Percentiles rank a stretch among this genome's conserved stretches.
Evolutionary conservation across 2,329 filamentous ascomycete genomes (phyloP).

Genomic region (Cercospora sojina): DNA sequence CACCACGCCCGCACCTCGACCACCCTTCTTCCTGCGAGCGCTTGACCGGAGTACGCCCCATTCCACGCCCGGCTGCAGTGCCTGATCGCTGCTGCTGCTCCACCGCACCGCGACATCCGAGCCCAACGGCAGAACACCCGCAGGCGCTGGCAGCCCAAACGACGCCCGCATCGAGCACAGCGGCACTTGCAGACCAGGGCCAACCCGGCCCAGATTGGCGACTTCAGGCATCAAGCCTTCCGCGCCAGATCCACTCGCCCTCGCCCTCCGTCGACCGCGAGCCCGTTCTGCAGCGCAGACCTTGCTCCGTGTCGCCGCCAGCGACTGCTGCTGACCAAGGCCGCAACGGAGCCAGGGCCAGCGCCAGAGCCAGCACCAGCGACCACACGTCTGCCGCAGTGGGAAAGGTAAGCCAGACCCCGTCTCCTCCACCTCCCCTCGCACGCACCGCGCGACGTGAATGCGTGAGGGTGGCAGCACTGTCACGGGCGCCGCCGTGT

Average conservation of each 20-base stretch:
- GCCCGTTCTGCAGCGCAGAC: constrained; percentile 10
- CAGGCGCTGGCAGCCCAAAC: constrained; percentile 1
- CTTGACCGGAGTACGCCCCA: not conserved
- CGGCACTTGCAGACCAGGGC: constrained; percentile 4
- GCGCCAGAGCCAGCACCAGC: not conserved
- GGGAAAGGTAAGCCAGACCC: constrained; percentile 5
- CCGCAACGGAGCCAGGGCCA: constrained; percentile 1
- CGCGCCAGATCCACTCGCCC: constrained; percentile 6
- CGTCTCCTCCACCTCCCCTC: not conserved
- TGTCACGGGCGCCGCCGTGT: not conserved
- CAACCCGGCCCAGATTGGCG: constrained; percentile 3
- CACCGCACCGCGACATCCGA: not conserved
- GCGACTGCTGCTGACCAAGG: constrained; percentile 3
- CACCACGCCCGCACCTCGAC: not conserved
- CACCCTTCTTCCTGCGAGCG: not conserved
- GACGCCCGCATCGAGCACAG: not conserved
- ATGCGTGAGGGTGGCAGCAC: not conserved
- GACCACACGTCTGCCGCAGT: constrained; percentile 8
- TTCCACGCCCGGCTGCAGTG: not conserved
- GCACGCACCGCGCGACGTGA: not conserved
- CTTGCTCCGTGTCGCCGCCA: constrained; percentile 2
- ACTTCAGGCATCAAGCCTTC: constrained; percentile 14
- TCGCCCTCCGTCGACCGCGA: not conserved
- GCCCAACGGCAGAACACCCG: not conserved
- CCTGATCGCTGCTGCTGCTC: not conserved